phyloP scores from a whole-genome alignment of 2,329 filamentous ascomycete species.

The Colletotrichum melonis region DNA sequence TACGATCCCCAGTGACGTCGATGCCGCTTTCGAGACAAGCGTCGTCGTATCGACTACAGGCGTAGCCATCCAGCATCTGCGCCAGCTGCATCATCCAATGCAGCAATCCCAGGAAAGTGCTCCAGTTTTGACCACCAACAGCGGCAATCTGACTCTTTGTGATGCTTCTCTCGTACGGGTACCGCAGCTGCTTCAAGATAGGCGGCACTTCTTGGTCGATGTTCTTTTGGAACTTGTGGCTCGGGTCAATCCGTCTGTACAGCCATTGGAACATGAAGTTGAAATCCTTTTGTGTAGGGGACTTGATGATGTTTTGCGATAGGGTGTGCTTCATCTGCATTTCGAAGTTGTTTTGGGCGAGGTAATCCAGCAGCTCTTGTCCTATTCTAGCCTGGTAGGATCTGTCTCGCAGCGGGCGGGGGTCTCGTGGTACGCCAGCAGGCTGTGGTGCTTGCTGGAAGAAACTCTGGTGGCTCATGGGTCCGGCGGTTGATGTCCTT shows the following conservation, averaged over 20 bases:
- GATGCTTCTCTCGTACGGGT: slow-evolving; percentile 94
- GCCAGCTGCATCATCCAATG: slow-evolving; percentile 99
- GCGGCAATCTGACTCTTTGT: slow-evolving; percentile 96
- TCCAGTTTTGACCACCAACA: slow-evolving; percentile 97
- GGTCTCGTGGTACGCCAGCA: slow-evolving; percentile 86
- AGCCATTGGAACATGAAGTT: slow-evolving; percentile 98
- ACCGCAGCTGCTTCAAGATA: slow-evolving; percentile 91
- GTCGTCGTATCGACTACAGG: slow-evolving; percentile 84
- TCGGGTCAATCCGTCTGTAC: slow-evolving; percentile 94
- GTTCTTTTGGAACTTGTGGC: slow-evolving; percentile 91
- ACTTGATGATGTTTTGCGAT: slow-evolving; percentile 91
- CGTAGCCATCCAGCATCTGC: slow-evolving; percentile 90
- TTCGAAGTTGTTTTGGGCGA: slow-evolving; percentile 95
- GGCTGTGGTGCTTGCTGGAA: slow-evolving; percentile 88
- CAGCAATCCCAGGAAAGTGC: slow-evolving; percentile 89
- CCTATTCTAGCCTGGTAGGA: slow-evolving; percentile 85
- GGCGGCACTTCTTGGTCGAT: slow-evolving; percentile 96
- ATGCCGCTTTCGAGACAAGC: slow-evolving; percentile 89
- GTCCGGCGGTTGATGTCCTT: slow-evolving; percentile 75
- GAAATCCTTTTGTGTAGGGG: slow-evolving; percentile 98
- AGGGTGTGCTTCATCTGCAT: slow-evolving; percentile 96
- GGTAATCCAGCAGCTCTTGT: slow-evolving; percentile 90
- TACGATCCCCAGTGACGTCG: slow-evolving; percentile 89
- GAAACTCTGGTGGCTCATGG: slow-evolving; percentile 88
- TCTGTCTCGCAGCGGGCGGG: slow-evolving; percentile 85